Percentiles rank a stretch among this genome's conserved stretches.
phyloP scores from a whole-genome alignment of 2,329 filamentous ascomycete species.

The Neonectria faginata region DNA sequence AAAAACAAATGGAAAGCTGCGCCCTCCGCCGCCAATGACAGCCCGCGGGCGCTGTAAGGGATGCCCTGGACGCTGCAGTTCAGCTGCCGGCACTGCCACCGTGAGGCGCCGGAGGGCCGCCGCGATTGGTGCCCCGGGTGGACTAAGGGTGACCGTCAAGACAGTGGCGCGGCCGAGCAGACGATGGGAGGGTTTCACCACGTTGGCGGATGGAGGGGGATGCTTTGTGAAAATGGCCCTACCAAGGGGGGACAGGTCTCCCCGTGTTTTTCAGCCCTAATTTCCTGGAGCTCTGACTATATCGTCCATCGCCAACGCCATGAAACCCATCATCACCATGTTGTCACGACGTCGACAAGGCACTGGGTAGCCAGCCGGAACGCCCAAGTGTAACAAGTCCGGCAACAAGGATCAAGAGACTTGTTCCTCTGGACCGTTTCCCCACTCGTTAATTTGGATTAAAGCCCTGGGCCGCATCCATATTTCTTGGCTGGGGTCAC shows the following conservation, averaged over 20 bases:
- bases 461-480: neutral
- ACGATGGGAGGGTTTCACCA: constrained; percentile 6
- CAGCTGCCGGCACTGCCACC: constrained; percentile 23
- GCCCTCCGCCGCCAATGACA: neutral
- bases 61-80: neutral
- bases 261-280: too few relatives aligned
- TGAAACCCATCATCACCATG: neutral
- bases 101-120: constrained; percentile 8
- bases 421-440: neutral
- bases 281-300: neutral
- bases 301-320: neutral
- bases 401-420: neutral
- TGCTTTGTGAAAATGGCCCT: too few relatives aligned
- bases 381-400: neutral
- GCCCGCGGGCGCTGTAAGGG: neutral
- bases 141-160: constrained; percentile 5
- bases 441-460: neutral
- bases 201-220: neutral
- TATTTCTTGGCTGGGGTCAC: neutral
- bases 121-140: constrained; percentile 19
- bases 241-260: too few relatives aligned
- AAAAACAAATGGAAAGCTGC: neutral
- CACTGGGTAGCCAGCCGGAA: neutral
- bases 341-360: neutral
- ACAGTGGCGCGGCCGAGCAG: constrained; percentile 14